phyloP scores from a whole-genome alignment of 768 basidiomycete species.

The Sarcomyxa edulis region DNA sequence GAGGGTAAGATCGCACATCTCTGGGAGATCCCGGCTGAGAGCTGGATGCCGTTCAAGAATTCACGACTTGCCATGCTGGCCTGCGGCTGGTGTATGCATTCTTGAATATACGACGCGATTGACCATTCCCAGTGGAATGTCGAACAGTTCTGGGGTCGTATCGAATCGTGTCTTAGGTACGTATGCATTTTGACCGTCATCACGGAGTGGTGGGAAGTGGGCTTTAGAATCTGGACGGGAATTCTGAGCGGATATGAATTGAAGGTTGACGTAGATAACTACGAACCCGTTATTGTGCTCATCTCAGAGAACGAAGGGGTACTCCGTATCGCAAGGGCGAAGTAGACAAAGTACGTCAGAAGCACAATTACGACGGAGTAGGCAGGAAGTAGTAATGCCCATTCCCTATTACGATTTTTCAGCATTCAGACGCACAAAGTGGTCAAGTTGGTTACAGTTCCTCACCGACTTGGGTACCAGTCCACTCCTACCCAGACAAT shows the following conservation, averaged over 20 bases:
- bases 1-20: too few species aligned
- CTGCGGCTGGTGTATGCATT: too few species aligned
- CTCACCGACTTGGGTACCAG: constrained; percentile 88
- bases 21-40: too few species aligned
- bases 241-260: constrained; percentile 8
- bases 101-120: constrained; percentile 69
- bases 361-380: constrained; percentile 69
- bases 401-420: constrained; percentile 52
- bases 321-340: constrained; percentile 63
- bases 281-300: constrained; percentile 60
- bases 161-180: constrained; percentile 37
- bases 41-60: too few species aligned
- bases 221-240: constrained; percentile 51
- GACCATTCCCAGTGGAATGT: constrained; percentile 78
- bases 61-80: too few species aligned
- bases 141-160: constrained; percentile 64
- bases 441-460: too few species aligned
- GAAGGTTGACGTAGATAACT: constrained; percentile 9
- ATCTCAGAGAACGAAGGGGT: constrained; percentile 70
- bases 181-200: constrained; percentile 38
- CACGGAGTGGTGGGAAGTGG: constrained; percentile 36
- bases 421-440: neutral
- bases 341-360: constrained; percentile 74
- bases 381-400: constrained; percentile 78
- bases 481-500: constrained; percentile 61